Conservation (phyloP, 345 rosid genomes). For the Boechera retrofracta region DNA sequence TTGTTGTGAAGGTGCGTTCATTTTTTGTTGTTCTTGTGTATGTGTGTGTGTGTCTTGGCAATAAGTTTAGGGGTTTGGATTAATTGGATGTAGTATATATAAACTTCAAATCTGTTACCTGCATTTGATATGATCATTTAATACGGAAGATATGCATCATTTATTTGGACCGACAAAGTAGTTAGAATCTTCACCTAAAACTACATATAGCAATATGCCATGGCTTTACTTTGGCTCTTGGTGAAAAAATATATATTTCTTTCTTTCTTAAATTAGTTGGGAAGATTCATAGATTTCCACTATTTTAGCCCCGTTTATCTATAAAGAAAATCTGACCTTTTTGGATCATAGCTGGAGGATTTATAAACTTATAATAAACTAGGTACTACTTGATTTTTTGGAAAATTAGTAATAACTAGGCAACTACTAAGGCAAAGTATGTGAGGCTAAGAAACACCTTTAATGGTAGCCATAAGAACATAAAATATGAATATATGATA, state of each 20-base stretch:
- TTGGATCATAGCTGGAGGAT: too few relatives aligned
- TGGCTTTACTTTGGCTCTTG: background rate
- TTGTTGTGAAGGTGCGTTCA: conserved; percentile 47
- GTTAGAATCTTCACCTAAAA: conserved; percentile 35
- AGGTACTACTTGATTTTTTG: too few relatives aligned
- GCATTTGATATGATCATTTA: conserved; percentile 38
- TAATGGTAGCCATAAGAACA: background rate
- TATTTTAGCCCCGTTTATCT: background rate
- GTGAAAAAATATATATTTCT: background rate
- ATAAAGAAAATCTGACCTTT: too few relatives aligned
- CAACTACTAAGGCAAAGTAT: background rate
- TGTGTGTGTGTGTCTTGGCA: background rate
- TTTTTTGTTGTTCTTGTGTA: background rate
- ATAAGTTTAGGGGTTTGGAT: conserved; percentile 26
- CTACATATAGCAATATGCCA: background rate
- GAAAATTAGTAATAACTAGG: too few relatives aligned
- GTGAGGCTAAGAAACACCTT: conserved; percentile 15
- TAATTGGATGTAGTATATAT: conserved; percentile 17
- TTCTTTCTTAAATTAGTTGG: conserved; percentile 11
- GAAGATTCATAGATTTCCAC: conserved; percentile 15
- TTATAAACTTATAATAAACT: too few relatives aligned
- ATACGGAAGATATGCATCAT: conserved; percentile 31
- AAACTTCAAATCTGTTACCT: conserved; percentile 37
- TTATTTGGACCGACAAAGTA: conserved; percentile 44
- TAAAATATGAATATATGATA: background rate